Evolutionary conservation across 306 rosid genomes (phyloP), one percentile per base, ranked within the genome.

Genomic region (Ormosia emarginata): DNA sequence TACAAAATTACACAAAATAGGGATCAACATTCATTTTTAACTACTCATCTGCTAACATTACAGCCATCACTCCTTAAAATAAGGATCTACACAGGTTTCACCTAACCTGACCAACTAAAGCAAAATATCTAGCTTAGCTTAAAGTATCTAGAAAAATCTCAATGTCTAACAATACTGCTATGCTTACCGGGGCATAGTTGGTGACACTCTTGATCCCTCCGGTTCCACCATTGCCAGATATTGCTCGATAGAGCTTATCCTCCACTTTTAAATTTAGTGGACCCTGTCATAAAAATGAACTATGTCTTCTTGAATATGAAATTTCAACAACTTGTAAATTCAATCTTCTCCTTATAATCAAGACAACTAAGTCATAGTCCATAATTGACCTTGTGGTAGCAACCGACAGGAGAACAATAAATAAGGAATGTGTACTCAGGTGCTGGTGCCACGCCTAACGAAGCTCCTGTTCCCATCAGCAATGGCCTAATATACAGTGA

Each of bases 161-260:
- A 24, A 24, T 24, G 24, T 24, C 24, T 24, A 24, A 24, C 24
- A 24, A 1, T 24, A 24, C 1, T 11, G 11, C 39, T 8, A 17
- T 44, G 37, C 87, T 84, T 88, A 92, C 97, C 0, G 97, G 89
- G 32, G 94, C 75, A 81, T 92, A 92, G 75, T 92, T 92, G 9
- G 89, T 82, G 59, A 90, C 67, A 66, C 91, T 79, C 85, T 92
- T 90, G 75, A 92, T 67, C 50, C 87, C 87, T 71, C 94, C 94
- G 39, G 97, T 90, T 81, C 97, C 94, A 52, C 89, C 83, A 11
- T 0, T 2, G n/a, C 87, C 91, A 30, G 85, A 75, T 80, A 84
- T 77, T 41, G 94, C 90, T 59, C 92, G 67, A 44, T 81, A 81
- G 2, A 84, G 10, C 56, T 81, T 81, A 24, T 90, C 86, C 74